These are phyloP conservation scores for Epichloe coenophiala DNA, from an alignment of 2,329 filamentous ascomycete species.

Conservation along the genomic window DNA sequence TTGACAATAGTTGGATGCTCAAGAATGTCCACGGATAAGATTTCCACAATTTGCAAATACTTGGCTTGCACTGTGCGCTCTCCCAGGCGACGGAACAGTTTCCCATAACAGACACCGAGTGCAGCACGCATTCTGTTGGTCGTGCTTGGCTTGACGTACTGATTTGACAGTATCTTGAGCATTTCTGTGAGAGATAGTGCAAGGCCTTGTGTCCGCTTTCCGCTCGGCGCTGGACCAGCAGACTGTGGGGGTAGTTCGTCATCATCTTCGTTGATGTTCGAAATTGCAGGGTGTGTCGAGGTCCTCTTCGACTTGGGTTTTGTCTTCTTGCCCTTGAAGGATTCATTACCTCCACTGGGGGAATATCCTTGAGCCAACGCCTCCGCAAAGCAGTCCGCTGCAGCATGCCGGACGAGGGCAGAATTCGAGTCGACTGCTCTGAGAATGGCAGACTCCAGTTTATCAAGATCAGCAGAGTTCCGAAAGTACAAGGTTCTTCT, in stretches of 20 bases:
- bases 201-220: slow-evolving; percentile 58
- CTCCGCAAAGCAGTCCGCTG: slow-evolving; percentile 72
- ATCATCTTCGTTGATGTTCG: slow-evolving; percentile 44
- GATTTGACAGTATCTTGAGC: slow-evolving; percentile 61
- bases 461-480: slow-evolving; percentile 82
- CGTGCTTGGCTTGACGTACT: slow-evolving; percentile 68
- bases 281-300: slow-evolving; percentile 45
- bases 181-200: slow-evolving; percentile 66
- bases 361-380: slow-evolving; percentile 72
- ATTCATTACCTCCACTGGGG: slow-evolving; percentile 29
- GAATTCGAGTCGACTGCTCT: slow-evolving; percentile 74
- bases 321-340: slow-evolving; percentile 54
- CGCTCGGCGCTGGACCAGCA: slow-evolving; percentile 56
- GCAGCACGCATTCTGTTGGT: slow-evolving; percentile 71
- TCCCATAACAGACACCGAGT: slow-evolving; percentile 76
- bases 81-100: slow-evolving; percentile 64
- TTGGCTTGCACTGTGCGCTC: slow-evolving; percentile 72
- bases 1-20: slow-evolving; percentile 62
- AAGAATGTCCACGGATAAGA: slow-evolving; percentile 68
- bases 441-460: slow-evolving; percentile 67
- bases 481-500: slow-evolving; percentile 70
- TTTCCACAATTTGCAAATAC: slow-evolving; percentile 69
- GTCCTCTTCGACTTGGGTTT: slow-evolving; percentile 48
- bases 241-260: slow-evolving; percentile 57
- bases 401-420: slow-evolving; percentile 65